A percentile compares a stretch with the other conserved stretches of the same genome.
Conservation (phyloP, 2,329 filamentous ascomycete genomes). For the Fusarium metavorans region DNA sequence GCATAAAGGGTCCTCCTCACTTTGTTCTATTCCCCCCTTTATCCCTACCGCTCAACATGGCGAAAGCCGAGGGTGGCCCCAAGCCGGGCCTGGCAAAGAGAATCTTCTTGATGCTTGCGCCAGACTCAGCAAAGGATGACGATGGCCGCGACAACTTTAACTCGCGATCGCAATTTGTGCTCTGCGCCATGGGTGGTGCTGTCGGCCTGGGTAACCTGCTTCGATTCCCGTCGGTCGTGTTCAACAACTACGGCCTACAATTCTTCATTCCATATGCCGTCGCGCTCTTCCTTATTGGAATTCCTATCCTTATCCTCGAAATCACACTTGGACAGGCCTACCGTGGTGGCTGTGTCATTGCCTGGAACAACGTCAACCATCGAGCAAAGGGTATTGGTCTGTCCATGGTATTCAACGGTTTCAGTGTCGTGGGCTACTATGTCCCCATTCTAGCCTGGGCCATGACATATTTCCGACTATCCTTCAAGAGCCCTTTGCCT, state of each 20-base stretch:
- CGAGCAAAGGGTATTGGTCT: slow-evolving; percentile 64
- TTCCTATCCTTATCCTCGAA: slow-evolving; percentile 65
- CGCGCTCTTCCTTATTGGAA: slow-evolving; percentile 56
- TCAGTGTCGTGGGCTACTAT: slow-evolving; percentile 65
- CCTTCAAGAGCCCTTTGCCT: slow-evolving; percentile 64
- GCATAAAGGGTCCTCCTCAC: background rate
- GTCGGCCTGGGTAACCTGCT: slow-evolving; percentile 67
- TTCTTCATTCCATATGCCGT: slow-evolving; percentile 68
- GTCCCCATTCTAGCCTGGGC: slow-evolving; percentile 67
- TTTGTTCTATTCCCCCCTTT: background rate
- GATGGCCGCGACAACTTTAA: slow-evolving; percentile 45
- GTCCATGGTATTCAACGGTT: slow-evolving; percentile 62
- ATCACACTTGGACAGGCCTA: slow-evolving; percentile 76
- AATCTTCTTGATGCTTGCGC: slow-evolving; percentile 34
- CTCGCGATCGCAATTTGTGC: slow-evolving; percentile 43
- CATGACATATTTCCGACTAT: slow-evolving; percentile 67
- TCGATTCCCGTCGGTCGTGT: slow-evolving; percentile 66
- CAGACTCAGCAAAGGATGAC: slow-evolving; percentile 39
- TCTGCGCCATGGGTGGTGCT: slow-evolving; percentile 58
- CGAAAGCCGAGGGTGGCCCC: slow-evolving; percentile 24
- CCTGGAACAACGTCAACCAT: slow-evolving; percentile 61
- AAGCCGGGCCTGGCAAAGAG: slow-evolving; percentile 33
- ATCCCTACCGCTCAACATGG: slow-evolving; percentile 18
- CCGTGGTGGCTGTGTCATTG: slow-evolving; percentile 62
- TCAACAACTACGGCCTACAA: slow-evolving; percentile 67